Evolutionary conservation across 148 eudicot genomes (phyloP).

Genomic region (Rhododendron griersonianum): DNA sequence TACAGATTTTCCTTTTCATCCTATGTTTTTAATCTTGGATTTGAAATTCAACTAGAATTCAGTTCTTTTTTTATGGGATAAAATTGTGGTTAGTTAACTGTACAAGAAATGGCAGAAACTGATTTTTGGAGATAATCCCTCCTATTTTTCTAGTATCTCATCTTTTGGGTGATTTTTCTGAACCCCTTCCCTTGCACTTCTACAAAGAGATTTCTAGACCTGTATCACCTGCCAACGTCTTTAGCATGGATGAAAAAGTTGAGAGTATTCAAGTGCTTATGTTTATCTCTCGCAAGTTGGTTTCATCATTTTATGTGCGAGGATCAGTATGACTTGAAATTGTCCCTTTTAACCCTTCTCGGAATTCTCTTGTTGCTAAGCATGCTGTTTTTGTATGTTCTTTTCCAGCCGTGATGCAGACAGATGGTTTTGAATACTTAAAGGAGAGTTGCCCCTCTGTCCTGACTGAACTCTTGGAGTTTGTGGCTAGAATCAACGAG

Average conservation of each 20-base stretch:
- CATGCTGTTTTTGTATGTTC: neutral
- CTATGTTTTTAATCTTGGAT: neutral
- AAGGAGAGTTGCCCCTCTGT: conserved; percentile 80
- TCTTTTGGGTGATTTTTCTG: neutral
- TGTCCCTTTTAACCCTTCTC: neutral
- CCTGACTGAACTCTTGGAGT: conserved; percentile 67
- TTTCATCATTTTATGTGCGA: neutral
- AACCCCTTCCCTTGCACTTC: neutral
- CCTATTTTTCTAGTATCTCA: neutral
- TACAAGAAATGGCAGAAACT: neutral
- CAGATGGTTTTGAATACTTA: conserved; percentile 91
- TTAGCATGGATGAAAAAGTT: neutral
- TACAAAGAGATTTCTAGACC: neutral
- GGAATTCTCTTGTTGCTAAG: neutral
- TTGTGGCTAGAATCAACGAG: conserved; percentile 63
- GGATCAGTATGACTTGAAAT: neutral
- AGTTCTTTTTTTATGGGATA: neutral
- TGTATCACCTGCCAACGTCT: neutral
- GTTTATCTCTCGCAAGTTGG: neutral
- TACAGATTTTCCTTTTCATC: neutral
- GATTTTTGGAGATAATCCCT: neutral
- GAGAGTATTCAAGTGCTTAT: neutral
- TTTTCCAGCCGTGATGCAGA: conserved; percentile 90
- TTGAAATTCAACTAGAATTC: neutral
- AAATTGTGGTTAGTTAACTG: neutral